Evolutionary conservation across 2,329 filamentous ascomycete genomes (phyloP), one percentile per base, ranked within the genome.

Genomic region (Aspergillus neotritici): DNA sequence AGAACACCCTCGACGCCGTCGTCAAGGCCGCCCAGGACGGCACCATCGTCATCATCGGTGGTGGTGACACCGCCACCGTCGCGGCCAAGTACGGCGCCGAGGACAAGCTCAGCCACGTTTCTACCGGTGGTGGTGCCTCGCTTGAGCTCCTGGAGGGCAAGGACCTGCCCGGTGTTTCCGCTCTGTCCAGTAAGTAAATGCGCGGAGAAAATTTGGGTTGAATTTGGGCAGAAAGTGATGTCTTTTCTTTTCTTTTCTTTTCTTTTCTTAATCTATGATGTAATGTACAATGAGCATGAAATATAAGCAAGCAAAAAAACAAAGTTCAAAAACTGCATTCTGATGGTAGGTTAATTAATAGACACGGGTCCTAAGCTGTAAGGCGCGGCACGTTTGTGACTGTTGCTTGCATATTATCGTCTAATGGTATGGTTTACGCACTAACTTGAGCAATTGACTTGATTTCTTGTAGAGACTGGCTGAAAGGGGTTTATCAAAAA

Each of bases 91-190:
- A 95, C 70, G 84, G 84, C 43, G 91, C 87, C 51, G 93, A 98
- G 79, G 83, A 87, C 72, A 94, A 97, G 82, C 80, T 97, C 64
- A 96, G 89, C 76, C 93, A 98, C 75, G 93, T 98, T 52, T 95
- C 89, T 39, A 98, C 93, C 28, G 93, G 93, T 58, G 93, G 93
- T 64, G 93, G 93, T 73, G 93, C 93, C 55, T 91, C 85, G 60
- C 77, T 98, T 64, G 93, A 98, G 79, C 77, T 98, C 61, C 82
- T 98, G 51, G 93, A 98, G 80, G 93, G 93, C 72, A 98, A 98
- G 81, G 91, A 88, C 54, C 78, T 98, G 63, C 93, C 93, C 44
- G 93, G 93, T 77, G 90, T 98, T 52, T 77, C 79, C 63, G 91
- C 91, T 60, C 82, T 98, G 68, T 96, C 90, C 72, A 80, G 74